Conservation (phyloP, 1,139 yeast species). For the Kluyveromyces sp. region DNA sequence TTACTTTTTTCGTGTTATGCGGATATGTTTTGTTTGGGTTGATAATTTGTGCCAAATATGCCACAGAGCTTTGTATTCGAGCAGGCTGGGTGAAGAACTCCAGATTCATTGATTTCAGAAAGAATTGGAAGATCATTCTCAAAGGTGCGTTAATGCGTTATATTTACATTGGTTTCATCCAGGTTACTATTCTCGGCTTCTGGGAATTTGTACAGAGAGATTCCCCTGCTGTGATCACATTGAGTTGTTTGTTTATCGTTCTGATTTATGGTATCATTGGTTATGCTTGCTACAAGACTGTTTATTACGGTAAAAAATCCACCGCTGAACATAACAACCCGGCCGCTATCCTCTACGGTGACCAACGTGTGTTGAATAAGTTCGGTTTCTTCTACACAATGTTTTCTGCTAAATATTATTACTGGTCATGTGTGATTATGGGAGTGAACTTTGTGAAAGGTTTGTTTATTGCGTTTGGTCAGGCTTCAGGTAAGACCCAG, state of each 20-base stretch:
- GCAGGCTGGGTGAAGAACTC: slow-evolving; percentile 42
- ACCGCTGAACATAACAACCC: slow-evolving; percentile 54
- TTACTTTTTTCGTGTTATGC: slow-evolving; percentile 63
- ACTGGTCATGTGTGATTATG: slow-evolving; percentile 62
- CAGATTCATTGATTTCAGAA: slow-evolving; percentile 44
- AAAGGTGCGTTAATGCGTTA: slow-evolving; percentile 67
- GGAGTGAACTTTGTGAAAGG: slow-evolving; percentile 51
- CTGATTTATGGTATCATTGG: slow-evolving; percentile 48
- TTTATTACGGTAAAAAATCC: slow-evolving; percentile 50
- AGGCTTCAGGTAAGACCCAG: slow-evolving; percentile 63
- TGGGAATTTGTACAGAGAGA: slow-evolving; percentile 70
- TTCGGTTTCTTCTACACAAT: slow-evolving; percentile 79
- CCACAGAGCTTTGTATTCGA: slow-evolving; percentile 40
- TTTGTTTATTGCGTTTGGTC: slow-evolving; percentile 61
- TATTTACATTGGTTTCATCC: slow-evolving; percentile 69
- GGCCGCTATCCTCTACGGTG: slow-evolving; percentile 72
- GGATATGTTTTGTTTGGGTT: slow-evolving; percentile 54
- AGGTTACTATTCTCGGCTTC: slow-evolving; percentile 56
- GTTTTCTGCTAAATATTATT: slow-evolving; percentile 66
- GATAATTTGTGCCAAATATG: slow-evolving; percentile 44
- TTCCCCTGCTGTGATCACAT: slow-evolving; percentile 67
- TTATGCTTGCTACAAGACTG: slow-evolving; percentile 56
- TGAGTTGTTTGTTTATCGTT: slow-evolving; percentile 57
- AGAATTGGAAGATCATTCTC: slow-evolving; percentile 47
- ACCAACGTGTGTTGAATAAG: slow-evolving; percentile 53